Conservation (phyloP, 208 protist genomes). For the Jaenimonas drosophilae region DNA sequence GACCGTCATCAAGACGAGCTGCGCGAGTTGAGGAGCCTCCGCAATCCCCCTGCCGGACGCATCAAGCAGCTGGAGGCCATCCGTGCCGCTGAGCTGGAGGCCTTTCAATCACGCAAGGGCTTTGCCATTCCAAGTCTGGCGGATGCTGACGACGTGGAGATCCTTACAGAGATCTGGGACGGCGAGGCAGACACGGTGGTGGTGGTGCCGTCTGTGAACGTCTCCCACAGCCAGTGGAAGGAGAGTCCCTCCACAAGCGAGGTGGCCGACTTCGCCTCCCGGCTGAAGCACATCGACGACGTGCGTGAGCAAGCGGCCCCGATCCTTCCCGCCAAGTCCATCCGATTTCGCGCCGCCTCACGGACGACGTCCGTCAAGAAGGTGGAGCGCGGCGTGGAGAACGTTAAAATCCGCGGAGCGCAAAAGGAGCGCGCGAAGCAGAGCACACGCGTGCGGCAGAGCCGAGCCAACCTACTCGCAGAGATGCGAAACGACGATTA, state of each 20-base stretch:
- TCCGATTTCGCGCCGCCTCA: slow-evolving; percentile 33
- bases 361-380: too few relatives aligned
- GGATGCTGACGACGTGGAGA: slow-evolving; percentile 45
- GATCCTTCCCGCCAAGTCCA: slow-evolving; percentile 20
- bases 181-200: slow-evolving; percentile 31
- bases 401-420: too few relatives aligned
- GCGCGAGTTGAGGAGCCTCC: slow-evolving; percentile 21
- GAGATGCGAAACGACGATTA: too few relatives aligned
- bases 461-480: too few relatives aligned
- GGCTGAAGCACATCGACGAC: slow-evolving; percentile 28
- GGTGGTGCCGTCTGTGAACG: slow-evolving; percentile 12
- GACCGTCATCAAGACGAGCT: slow-evolving; percentile 57
- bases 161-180: slow-evolving; percentile 71
- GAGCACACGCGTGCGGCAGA: too few relatives aligned
- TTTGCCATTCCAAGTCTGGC: slow-evolving; percentile 38
- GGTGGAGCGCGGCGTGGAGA: too few relatives aligned
- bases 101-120: slow-evolving; percentile 42
- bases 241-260: slow-evolving; percentile 3
- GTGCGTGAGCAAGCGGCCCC: slow-evolving; percentile 28
- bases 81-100: slow-evolving; percentile 34
- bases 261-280: slow-evolving; percentile 17
- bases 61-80: slow-evolving; percentile 53
- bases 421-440: too few relatives aligned
- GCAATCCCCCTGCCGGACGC: slow-evolving; percentile 54
- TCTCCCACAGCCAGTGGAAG: slow-evolving; percentile 1